Evolutionary conservation across 495 filamentous ascomycete genomes (phyloP).

Genomic region (Aspergillus heteromorphus): DNA sequence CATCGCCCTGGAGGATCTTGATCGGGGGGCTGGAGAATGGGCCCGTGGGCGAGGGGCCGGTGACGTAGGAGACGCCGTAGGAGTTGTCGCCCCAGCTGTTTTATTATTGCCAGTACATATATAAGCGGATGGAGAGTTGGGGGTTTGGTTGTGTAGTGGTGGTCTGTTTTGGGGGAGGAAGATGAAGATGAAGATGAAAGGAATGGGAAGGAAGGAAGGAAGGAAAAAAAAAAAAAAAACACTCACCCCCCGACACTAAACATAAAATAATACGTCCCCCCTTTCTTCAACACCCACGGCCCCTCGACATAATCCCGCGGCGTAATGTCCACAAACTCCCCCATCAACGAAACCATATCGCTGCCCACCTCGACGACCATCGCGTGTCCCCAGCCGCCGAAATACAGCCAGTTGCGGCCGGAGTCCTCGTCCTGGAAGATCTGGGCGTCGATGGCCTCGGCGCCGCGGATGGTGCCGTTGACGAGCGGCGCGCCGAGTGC

Average conservation of each 20-base stretch:
- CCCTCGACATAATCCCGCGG: conserved; percentile 40
- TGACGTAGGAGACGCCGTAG: conserved; percentile 45
- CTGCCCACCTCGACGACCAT: conserved; percentile 38
- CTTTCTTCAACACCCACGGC: conserved; percentile 40
- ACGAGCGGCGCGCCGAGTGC: conserved; percentile 39
- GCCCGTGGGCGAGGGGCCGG: conserved; percentile 33
- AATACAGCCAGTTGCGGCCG: conserved; percentile 41
- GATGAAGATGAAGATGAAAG: background rate
- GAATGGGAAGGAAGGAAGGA: background rate
- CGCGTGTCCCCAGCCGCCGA: conserved; percentile 40
- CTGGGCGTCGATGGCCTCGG: conserved; percentile 42
- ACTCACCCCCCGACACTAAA: conserved; percentile 42
- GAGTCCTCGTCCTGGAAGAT: conserved; percentile 39
- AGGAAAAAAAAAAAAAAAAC: conserved; percentile 6
- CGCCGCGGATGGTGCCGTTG: conserved; percentile 32
- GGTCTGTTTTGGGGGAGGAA: too few species aligned
- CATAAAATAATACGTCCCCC: conserved; percentile 42
- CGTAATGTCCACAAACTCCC: conserved; percentile 32
- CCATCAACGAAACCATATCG: conserved; percentile 40
- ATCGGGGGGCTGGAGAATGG: conserved; percentile 31
- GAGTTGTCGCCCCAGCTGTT: conserved; percentile 41
- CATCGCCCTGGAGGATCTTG: conserved; percentile 37
- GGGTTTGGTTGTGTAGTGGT: too few species aligned
- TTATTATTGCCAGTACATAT: too few species aligned
- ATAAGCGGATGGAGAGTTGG: too few species aligned